Percentiles rank a stretch among this genome's conserved stretches.
phyloP scores from a whole-genome alignment of 192 early-diverging fungal genomes.

The Linnemannia exigua region DNA sequence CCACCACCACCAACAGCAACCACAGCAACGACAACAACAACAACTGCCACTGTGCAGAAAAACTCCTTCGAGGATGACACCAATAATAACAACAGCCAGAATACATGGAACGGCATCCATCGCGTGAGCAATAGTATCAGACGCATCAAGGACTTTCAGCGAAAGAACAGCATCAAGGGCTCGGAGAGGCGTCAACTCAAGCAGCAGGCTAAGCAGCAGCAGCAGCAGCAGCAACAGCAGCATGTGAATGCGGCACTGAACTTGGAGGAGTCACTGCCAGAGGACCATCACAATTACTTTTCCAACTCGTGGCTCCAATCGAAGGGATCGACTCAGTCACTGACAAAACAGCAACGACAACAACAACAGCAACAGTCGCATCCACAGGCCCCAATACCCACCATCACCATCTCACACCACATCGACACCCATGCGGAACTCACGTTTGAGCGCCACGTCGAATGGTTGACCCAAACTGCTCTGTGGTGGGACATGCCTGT shows the following conservation, averaged over 20 bases:
- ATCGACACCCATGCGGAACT: conserved; percentile 48
- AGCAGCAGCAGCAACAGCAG: not conserved
- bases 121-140: conserved; percentile 22
- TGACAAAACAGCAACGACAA: not conserved
- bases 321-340: not conserved
- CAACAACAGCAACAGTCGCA: not conserved
- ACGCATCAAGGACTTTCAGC: conserved; percentile 17
- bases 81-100: conserved; percentile 1
- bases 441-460: conserved; percentile 52
- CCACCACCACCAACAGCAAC: no score
- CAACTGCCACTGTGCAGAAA: not conserved
- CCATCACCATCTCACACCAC: conserved; percentile 39
- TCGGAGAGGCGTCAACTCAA: conserved; percentile 2
- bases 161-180: not conserved
- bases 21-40: not conserved
- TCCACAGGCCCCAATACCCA: conserved; percentile 2
- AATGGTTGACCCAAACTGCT: conserved; percentile 55
- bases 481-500: conserved; percentile 57
- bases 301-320: conserved; percentile 24
- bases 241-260: not conserved
- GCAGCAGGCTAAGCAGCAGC: not conserved
- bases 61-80: not conserved
- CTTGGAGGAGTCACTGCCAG: not conserved
- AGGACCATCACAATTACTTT: conserved; percentile 23
- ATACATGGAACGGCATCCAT: not conserved